Conservation (phyloP, 106 monocot genomes). For the Amphibolis antarctica region DNA sequence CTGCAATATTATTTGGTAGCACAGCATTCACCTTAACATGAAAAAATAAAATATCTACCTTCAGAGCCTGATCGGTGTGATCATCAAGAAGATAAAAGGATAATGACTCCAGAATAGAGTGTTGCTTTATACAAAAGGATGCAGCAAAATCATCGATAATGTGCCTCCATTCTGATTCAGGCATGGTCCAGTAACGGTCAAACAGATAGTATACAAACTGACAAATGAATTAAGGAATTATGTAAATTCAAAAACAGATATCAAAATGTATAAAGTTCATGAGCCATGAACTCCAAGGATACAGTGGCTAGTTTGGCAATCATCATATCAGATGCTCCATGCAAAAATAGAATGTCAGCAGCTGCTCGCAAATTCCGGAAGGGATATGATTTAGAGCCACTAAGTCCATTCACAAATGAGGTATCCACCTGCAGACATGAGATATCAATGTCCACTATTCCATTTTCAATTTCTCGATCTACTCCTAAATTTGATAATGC, state of each 20-base stretch:
- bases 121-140: constrained; percentile 50
- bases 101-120: constrained; percentile 48
- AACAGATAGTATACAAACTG: constrained; percentile 92
- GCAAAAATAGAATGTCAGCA: constrained; percentile 71
- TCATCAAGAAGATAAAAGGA: constrained; percentile 92
- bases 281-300: constrained; percentile 36
- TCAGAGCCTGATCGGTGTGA: constrained; percentile 47
- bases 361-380: constrained; percentile 60
- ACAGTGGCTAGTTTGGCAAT: constrained; percentile 89
- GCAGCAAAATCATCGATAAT: constrained; percentile 79
- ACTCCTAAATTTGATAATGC: constrained; percentile 69
- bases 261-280: background rate
- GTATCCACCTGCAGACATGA: constrained; percentile 34
- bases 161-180: constrained; percentile 63
- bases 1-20: no score
- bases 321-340: constrained; percentile 74
- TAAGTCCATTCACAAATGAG: constrained; percentile 21
- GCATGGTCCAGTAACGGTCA: constrained; percentile 78
- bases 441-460: constrained; percentile 22
- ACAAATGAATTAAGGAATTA: constrained; percentile 32
- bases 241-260: background rate
- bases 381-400: constrained; percentile 44
- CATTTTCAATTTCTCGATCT: constrained; percentile 22
- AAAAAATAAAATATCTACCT: constrained; percentile 39
- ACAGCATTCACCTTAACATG: background rate